phyloP scores from a whole-genome alignment of 1,139 yeast species.

The Pichia cactophila region DNA sequence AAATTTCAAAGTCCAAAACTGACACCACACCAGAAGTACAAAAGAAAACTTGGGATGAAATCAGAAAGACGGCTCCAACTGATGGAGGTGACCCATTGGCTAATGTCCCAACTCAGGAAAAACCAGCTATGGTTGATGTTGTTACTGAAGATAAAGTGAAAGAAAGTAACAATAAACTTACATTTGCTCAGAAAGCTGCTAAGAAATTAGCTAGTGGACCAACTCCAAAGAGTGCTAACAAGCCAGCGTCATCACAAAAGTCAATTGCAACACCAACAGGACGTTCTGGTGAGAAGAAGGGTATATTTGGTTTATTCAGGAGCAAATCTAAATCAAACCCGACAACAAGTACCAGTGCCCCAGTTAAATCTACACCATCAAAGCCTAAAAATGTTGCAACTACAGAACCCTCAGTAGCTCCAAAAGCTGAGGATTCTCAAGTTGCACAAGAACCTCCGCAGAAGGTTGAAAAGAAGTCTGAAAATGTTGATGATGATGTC shows the following conservation, averaged over 20 bases:
- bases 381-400: not conserved
- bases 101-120: constrained; percentile 21
- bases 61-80: constrained; percentile 11
- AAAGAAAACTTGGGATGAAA: constrained; percentile 23
- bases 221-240: not conserved
- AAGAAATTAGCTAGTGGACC: not conserved
- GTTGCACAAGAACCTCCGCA: constrained; percentile 12
- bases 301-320: not conserved
- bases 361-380: not conserved
- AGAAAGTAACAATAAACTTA: not conserved
- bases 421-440: constrained; percentile 5
- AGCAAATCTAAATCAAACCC: not conserved
- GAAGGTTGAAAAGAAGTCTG: constrained; percentile 1
- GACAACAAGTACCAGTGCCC: not conserved
- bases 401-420: not conserved
- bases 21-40: constrained; percentile 12
- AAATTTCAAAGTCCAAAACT: not conserved
- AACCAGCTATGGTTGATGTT: constrained; percentile 24
- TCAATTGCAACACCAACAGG: not conserved
- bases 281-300: not conserved
- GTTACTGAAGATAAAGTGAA: constrained; percentile 2
- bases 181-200: not conserved
- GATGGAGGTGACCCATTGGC: constrained; percentile 21
- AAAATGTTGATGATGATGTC: constrained; percentile 23
- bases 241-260: not conserved